Evolutionary conservation across 495 filamentous ascomycete species (phyloP).

Genomic region (Xylaria flabelliformis): DNA sequence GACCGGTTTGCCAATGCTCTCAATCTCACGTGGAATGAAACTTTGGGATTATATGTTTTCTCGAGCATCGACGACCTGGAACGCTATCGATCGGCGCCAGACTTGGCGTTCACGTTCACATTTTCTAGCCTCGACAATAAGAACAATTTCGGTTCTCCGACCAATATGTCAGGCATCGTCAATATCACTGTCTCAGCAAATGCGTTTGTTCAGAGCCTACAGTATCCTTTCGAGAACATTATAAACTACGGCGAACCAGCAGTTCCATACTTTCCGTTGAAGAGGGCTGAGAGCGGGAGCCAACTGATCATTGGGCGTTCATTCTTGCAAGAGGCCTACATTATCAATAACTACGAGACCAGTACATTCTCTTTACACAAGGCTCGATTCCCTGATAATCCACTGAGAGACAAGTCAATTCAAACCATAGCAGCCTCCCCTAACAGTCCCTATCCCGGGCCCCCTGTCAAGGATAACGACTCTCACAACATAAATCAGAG

Average conservation of each 20-base stretch:
- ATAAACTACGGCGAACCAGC: constrained; percentile 51
- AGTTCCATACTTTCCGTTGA: constrained; percentile 68
- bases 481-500: constrained; percentile 51
- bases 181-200: constrained; percentile 68
- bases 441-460: constrained; percentile 54
- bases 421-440: constrained; percentile 53
- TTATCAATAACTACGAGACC: constrained; percentile 70
- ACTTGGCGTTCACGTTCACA: constrained; percentile 65
- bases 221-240: constrained; percentile 60
- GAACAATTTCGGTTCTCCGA: constrained; percentile 50
- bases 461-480: constrained; percentile 26
- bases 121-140: constrained; percentile 58
- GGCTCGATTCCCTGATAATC: constrained; percentile 57
- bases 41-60: constrained; percentile 51
- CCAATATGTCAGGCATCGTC: constrained; percentile 56
- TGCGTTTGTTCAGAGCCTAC: constrained; percentile 66
- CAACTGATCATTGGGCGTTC: constrained; percentile 69
- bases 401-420: constrained; percentile 53
- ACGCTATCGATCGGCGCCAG: constrained; percentile 48
- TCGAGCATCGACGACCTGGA: constrained; percentile 39
- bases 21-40: constrained; percentile 63
- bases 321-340: constrained; percentile 75
- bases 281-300: constrained; percentile 54
- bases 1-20: constrained; percentile 65
- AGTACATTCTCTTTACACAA: constrained; percentile 65